Evolutionary conservation across 2,329 filamentous ascomycete species (phyloP).

Genomic region (Plenodomus biglobosus): DNA sequence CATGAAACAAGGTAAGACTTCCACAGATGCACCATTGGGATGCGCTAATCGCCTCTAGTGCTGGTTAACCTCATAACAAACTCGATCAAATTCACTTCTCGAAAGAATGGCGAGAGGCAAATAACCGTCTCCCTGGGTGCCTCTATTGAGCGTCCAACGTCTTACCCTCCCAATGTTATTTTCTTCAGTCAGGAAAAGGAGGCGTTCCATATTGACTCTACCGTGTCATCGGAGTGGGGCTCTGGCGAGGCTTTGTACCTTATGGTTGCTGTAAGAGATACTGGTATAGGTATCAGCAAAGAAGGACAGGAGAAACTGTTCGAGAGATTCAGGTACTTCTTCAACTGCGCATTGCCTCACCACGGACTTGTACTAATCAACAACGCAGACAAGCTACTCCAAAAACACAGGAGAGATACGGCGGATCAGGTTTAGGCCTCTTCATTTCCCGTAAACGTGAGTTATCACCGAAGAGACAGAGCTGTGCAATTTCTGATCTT

Average conservation of each 20-base stretch:
- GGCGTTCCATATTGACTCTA: slow-evolving; percentile 46
- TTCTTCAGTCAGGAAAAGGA: slow-evolving; percentile 46
- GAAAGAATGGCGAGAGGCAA: slow-evolving; percentile 41
- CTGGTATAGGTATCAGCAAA: slow-evolving; percentile 46
- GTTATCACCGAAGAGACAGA: no score
- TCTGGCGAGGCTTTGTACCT: slow-evolving; percentile 44
- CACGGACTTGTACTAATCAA: background rate
- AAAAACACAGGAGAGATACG: slow-evolving; percentile 47
- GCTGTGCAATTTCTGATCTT: no score
- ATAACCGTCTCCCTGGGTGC: slow-evolving; percentile 49
- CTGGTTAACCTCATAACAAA: slow-evolving; percentile 50
- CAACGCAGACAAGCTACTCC: slow-evolving; percentile 39
- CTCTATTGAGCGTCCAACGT: slow-evolving; percentile 39
- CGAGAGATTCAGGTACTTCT: slow-evolving; percentile 45
- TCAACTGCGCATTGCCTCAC: no score
- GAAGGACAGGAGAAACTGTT: slow-evolving; percentile 48
- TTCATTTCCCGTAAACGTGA: slow-evolving; percentile 44
- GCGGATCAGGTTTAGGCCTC: slow-evolving; percentile 44
- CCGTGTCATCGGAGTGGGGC: slow-evolving; percentile 47
- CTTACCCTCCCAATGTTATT: slow-evolving; percentile 49
- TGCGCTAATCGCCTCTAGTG: slow-evolving; percentile 31
- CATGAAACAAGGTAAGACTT: slow-evolving; percentile 39
- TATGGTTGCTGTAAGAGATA: slow-evolving; percentile 50
- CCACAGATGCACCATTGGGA: background rate
- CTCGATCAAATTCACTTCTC: slow-evolving; percentile 51